A percentile compares a stretch with the other conserved stretches of the same genome.
Evolutionary conservation across 352 stramenopile genomes (phyloP).

Genomic region (Globisporangium solare): DNA sequence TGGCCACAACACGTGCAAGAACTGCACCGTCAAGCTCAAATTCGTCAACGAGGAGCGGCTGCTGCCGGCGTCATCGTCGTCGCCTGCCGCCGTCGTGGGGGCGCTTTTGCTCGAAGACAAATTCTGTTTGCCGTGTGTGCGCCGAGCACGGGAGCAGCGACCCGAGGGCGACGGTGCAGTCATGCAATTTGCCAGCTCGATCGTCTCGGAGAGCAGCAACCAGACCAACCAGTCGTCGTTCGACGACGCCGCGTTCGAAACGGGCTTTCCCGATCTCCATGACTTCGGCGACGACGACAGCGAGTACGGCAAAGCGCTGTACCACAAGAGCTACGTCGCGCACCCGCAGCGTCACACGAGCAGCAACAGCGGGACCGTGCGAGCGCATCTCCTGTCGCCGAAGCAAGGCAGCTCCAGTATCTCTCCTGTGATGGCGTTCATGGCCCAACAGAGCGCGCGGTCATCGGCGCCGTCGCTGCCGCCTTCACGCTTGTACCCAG

Average conservation of each 20-base stretch:
- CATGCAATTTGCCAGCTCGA: constrained; percentile 11
- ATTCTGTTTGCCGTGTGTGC: constrained; percentile 15
- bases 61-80: no score
- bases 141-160: constrained; percentile 6
- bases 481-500: neutral
- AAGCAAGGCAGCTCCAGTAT: neutral
- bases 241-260: neutral
- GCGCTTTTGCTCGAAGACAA: constrained; percentile 7
- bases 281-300: constrained; percentile 1
- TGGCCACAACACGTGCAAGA: constrained; percentile 9
- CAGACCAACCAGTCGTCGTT: constrained; percentile 6
- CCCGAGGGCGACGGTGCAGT: constrained; percentile 5
- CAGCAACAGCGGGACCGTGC: no score
- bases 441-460: neutral
- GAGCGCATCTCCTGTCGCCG: neutral
- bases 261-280: neutral
- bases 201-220: constrained; percentile 10
- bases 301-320: neutral
- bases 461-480: neutral
- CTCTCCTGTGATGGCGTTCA: constrained; percentile 9
- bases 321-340: neutral
- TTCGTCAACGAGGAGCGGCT: constrained; percentile 8
- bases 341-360: neutral
- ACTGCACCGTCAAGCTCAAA: constrained; percentile 14
- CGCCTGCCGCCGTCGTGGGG: neutral